A percentile compares a stretch with the other conserved stretches of the same genome.
These are phyloP conservation scores for Mycena amicta DNA, from an alignment of 768 basidiomycete species.

Conservation along the genomic window DNA sequence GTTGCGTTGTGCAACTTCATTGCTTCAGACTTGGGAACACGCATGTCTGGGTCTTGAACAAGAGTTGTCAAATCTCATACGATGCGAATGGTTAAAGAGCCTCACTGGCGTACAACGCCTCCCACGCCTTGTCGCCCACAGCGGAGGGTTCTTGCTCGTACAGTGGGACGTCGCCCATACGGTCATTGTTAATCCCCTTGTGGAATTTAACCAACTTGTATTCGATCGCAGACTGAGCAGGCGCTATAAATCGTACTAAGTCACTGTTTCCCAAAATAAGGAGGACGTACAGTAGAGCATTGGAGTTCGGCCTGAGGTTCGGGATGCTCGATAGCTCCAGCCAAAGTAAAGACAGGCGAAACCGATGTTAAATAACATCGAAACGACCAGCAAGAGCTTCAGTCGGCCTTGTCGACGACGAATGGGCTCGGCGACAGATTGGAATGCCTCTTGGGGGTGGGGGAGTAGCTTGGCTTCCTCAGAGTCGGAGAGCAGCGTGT, in stretches of 20 bases:
- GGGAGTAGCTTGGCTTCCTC: neutral
- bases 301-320: no score
- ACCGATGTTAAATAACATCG: neutral
- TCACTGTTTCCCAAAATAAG: neutral
- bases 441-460: neutral
- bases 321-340: no score
- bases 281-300: no score
- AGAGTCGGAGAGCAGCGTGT: neutral
- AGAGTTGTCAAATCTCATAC: neutral
- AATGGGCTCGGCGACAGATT: neutral
- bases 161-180: slow-evolving; percentile 14
- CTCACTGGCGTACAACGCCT: slow-evolving; percentile 27
- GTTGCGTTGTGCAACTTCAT: slow-evolving; percentile 26
- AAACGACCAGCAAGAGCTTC: neutral
- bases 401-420: neutral
- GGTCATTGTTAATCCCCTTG: slow-evolving; percentile 21
- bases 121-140: slow-evolving; percentile 29
- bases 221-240: slow-evolving; percentile 23
- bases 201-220: slow-evolving; percentile 25
- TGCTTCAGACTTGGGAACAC: slow-evolving; percentile 26
- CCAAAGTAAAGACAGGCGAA: neutral
- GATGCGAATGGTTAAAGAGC: neutral
- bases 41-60: slow-evolving; percentile 12
- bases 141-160: slow-evolving; percentile 7
- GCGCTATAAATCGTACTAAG: slow-evolving; percentile 25